Evolutionary conservation across 1,284 basidiomycete species (phyloP), one percentile per base, ranked within the genome.

Genomic region (Trichosporon coremiiforme): DNA sequence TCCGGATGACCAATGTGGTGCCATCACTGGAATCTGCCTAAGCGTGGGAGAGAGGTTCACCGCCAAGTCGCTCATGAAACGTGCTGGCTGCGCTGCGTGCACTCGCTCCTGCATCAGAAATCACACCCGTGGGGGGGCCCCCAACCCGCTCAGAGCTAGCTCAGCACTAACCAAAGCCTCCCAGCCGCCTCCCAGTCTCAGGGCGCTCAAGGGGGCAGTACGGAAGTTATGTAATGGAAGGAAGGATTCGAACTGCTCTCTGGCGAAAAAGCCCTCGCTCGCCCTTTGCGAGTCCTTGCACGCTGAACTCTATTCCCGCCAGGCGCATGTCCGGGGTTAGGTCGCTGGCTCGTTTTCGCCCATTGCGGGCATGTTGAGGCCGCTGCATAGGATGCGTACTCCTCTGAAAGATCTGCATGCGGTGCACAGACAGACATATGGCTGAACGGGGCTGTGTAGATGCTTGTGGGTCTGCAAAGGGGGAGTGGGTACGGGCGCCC

Each of bases 211-310:
- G 47, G 47, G n/a, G 47, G n/a, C n/a, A 22, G 47, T 22, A 53
- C 47, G 47, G 47, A 53, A 53, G 20, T 53, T 53, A 53, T 53
- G 47, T 53, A 12, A 53, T 53, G 47, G 47, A 53, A 22, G 20
- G 20, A 53, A 22, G 47, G n/a, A 53, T 53, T 53, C n/a, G 20
- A 22, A 53, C 1, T 22, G 47, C 47, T 53, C 47, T 4, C 47
- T 53, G 47, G n/a, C 47, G 33, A n/a, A 53, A 5, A 4, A 53
- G 47, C 20, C 47, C 2, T 20, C 20, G 20, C 47, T 22, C 47
- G n/a, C 47, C 47, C n/a, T 20, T 9, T 53, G 20, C 9, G 15
- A 17, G 15, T 15, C 47, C 47, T 53, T 53, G 47, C 15, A 1
- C 20, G 20, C 47, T 45, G 41, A 45, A 45, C 41, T 45, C 41